Evolutionary conservation across 495 filamentous ascomycete genomes (phyloP).

Genomic region (Astrothelium macrocarpum): DNA sequence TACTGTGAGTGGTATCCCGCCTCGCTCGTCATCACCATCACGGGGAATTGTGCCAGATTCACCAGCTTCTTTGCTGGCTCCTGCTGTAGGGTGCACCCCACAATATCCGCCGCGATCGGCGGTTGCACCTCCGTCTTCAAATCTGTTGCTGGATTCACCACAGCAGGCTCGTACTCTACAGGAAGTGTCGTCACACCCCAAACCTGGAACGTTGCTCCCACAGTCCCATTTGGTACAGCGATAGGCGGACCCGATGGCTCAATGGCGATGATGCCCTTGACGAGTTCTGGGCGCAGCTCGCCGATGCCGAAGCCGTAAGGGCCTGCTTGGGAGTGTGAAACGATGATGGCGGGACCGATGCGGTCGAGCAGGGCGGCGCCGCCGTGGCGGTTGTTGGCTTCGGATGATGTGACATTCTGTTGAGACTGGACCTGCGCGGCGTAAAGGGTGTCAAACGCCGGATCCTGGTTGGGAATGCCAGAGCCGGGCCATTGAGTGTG

Average conservation of each 20-base stretch:
- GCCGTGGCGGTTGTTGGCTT: conserved; percentile 24
- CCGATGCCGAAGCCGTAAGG: conserved; percentile 27
- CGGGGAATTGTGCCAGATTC: conserved; percentile 39
- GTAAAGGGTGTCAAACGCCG: conserved; percentile 39
- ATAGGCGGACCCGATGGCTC: conserved; percentile 28
- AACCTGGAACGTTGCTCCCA: conserved; percentile 8
- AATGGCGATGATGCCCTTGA: conserved; percentile 26
- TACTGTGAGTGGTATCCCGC: conserved; percentile 48
- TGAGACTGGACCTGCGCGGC: conserved; percentile 26
- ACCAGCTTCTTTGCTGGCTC: conserved; percentile 40
- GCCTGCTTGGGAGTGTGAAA: conserved; percentile 31
- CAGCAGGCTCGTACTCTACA: conserved; percentile 40
- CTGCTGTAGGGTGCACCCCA: conserved; percentile 39
- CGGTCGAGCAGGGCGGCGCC: conserved; percentile 28
- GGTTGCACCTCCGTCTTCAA: conserved; percentile 16
- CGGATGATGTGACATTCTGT: conserved; percentile 13
- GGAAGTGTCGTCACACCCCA: conserved; percentile 30
- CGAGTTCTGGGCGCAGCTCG: conserved; percentile 18
- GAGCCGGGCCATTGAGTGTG: conserved; percentile 44
- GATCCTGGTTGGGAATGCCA: conserved; percentile 34
- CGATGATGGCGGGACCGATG: conserved; percentile 26
- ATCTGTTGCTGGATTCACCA: conserved; percentile 23
- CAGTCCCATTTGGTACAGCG: conserved; percentile 10
- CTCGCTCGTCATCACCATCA: conserved; percentile 42
- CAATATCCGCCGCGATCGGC: background rate